Evolutionary conservation across 306 rosid species (phyloP).

Genomic region (Cicer chorassanicum): DNA sequence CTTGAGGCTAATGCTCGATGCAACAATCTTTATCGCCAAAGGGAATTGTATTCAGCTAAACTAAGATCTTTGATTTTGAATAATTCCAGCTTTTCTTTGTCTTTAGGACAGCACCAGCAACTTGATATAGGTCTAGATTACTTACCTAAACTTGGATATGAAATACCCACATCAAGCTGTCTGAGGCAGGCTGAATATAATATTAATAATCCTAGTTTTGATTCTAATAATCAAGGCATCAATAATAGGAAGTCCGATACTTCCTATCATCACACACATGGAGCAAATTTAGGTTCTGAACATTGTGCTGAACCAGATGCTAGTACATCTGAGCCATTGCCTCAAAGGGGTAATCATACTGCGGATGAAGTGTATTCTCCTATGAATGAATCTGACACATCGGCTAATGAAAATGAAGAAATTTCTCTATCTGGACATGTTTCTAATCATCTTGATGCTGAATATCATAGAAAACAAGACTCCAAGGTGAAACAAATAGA

Average conservation of each 20-base stretch:
- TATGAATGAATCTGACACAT: slow-evolving; percentile 60
- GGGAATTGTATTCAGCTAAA: slow-evolving; percentile 74
- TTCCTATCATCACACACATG: slow-evolving; percentile 48
- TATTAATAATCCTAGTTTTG: slow-evolving; percentile 58
- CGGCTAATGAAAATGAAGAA: slow-evolving; percentile 78
- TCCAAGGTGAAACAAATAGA: slow-evolving; percentile 48
- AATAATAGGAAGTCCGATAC: slow-evolving; percentile 51
- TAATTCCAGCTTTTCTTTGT: slow-evolving; percentile 63
- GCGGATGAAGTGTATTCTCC: slow-evolving; percentile 69
- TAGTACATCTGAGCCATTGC: slow-evolving; percentile 78
- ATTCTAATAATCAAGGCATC: slow-evolving; percentile 56
- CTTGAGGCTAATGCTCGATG: slow-evolving; percentile 85
- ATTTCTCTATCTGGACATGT: slow-evolving; percentile 60
- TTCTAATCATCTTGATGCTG: slow-evolving; percentile 52
- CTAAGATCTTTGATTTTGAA: slow-evolving; percentile 65
- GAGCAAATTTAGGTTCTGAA: slow-evolving; percentile 68
- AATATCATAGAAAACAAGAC: slow-evolving; percentile 44
- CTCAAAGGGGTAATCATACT: slow-evolving; percentile 58
- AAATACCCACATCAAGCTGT: slow-evolving; percentile 56
- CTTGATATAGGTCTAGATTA: slow-evolving; percentile 60
- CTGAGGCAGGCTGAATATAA: slow-evolving; percentile 61
- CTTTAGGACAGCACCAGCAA: slow-evolving; percentile 67
- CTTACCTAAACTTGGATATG: slow-evolving; percentile 63
- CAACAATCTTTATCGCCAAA: slow-evolving; percentile 69
- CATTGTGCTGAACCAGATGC: slow-evolving; percentile 76